Evolutionary conservation across 2,329 filamentous ascomycete genomes (phyloP).

Genomic region (Trichoderma arundinaceum): DNA sequence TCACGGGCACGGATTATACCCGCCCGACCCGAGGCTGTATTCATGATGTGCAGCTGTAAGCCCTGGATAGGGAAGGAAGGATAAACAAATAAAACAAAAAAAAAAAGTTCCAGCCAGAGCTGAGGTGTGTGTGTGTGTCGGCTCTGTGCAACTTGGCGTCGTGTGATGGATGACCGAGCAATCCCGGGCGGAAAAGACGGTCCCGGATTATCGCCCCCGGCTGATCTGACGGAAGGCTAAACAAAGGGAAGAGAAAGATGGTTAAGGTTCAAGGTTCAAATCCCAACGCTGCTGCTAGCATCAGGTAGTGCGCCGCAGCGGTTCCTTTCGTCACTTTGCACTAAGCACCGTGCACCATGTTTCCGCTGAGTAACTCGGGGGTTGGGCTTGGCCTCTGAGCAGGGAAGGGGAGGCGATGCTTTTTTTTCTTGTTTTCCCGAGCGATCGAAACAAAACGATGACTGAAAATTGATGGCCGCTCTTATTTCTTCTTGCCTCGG

Average conservation of each 20-base stretch:
- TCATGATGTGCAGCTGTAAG: constrained; percentile 42
- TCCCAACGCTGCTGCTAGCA: constrained; percentile 10
- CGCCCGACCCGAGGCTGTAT: constrained; percentile 58
- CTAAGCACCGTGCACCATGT: constrained; percentile 14
- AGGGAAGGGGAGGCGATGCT: not conserved
- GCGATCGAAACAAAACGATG: not conserved
- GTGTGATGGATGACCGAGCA: constrained; percentile 43
- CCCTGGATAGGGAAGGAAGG: constrained; percentile 34
- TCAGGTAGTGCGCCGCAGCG: constrained; percentile 16
- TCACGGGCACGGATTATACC: constrained; percentile 61
- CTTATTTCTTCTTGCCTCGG: not conserved
- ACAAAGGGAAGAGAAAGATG: constrained; percentile 1
- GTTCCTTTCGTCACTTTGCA: constrained; percentile 31
- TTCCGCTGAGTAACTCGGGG: constrained; percentile 24
- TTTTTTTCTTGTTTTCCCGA: not conserved
- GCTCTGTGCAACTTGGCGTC: constrained; percentile 44
- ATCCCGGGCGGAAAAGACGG: constrained; percentile 32
- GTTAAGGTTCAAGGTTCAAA: constrained; percentile 11
- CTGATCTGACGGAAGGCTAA: constrained; percentile 28
- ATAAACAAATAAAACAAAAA: constrained; percentile 8
- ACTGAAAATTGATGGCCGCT: not conserved
- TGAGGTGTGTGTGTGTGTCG: constrained; percentile 38
- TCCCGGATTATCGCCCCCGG: constrained; percentile 29
- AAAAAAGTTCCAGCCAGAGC: constrained; percentile 24
- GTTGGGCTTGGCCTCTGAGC: constrained; percentile 1